These are phyloP conservation scores for Stevia rebaudiana DNA, from an alignment of 140 eudicot genomes.

Conservation along the genomic window DNA sequence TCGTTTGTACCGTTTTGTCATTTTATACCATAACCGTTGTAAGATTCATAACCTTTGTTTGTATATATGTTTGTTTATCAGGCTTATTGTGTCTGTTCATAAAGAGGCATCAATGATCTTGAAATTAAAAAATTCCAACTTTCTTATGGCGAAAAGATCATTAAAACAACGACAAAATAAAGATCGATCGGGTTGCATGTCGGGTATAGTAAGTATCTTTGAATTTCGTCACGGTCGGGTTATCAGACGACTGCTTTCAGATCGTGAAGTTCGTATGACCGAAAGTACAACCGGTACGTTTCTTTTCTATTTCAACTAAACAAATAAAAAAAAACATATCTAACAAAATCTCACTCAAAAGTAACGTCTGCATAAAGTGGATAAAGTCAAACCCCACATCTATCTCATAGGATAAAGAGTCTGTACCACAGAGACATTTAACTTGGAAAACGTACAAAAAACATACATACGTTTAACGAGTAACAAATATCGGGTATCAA, in stretches of 20 bases:
- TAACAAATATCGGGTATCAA: too few relatives aligned
- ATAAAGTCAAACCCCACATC: too few relatives aligned
- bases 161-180: constrained; percentile 49
- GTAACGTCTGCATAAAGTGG: too few relatives aligned
- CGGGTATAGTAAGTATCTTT: constrained; percentile 61
- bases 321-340: too few relatives aligned
- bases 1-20: neutral
- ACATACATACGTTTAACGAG: too few relatives aligned
- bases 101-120: constrained; percentile 16
- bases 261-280: constrained; percentile 39
- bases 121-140: constrained; percentile 8
- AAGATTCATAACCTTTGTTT: neutral
- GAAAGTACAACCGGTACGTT: constrained; percentile 48
- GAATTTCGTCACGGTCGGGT: constrained; percentile 71
- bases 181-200: constrained; percentile 72
- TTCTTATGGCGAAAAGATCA: constrained; percentile 52
- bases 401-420: too few relatives aligned
- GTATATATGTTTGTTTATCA: constrained; percentile 18
- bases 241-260: constrained; percentile 56
- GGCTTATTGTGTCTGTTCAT: constrained; percentile 14
- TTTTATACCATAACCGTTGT: too few relatives aligned
- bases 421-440: too few relatives aligned
- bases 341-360: too few relatives aligned
- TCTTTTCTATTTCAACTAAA: neutral
- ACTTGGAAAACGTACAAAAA: too few relatives aligned